Evolutionary conservation across 257 asterid genomes (phyloP).

Genomic region (Jaltomata sinuosa): DNA sequence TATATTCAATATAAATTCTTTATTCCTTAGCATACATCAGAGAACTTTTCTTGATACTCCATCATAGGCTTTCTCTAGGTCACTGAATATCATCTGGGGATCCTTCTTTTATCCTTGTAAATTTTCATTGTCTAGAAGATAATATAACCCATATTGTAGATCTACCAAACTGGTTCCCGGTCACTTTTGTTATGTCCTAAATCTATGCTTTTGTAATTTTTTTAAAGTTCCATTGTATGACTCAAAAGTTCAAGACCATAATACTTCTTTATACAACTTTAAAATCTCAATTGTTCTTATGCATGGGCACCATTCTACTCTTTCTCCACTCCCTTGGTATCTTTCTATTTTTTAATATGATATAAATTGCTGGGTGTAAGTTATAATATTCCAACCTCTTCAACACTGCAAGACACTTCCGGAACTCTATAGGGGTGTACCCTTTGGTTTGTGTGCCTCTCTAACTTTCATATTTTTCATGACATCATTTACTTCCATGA

Average conservation of each 20-base stretch:
- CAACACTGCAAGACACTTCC: neutral
- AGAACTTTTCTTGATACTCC: neutral
- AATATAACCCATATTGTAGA: neutral
- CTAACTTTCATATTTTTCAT: neutral
- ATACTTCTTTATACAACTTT: neutral
- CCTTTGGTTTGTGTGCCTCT: neutral
- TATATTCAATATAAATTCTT: too few relatives aligned
- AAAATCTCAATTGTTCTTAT: neutral
- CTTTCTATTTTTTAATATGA: neutral
- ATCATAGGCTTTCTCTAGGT: neutral
- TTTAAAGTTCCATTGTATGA: neutral
- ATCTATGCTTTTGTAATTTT: neutral
- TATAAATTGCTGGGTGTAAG: neutral
- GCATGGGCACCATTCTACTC: neutral
- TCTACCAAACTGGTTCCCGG: neutral
- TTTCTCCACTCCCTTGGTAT: neutral
- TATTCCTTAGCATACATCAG: neutral
- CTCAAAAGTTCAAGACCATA: neutral
- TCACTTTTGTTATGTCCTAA: neutral
- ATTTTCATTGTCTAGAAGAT: neutral
- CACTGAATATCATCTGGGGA: neutral
- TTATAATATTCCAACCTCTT: neutral
- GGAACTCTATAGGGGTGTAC: neutral
- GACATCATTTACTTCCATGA: neutral
- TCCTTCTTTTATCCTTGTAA: neutral